A percentile compares a stretch with the other conserved stretches of the same genome.
phyloP scores from a whole-genome alignment of 1,139 yeast genomes.

The Saccharomyces pastorianus region DNA sequence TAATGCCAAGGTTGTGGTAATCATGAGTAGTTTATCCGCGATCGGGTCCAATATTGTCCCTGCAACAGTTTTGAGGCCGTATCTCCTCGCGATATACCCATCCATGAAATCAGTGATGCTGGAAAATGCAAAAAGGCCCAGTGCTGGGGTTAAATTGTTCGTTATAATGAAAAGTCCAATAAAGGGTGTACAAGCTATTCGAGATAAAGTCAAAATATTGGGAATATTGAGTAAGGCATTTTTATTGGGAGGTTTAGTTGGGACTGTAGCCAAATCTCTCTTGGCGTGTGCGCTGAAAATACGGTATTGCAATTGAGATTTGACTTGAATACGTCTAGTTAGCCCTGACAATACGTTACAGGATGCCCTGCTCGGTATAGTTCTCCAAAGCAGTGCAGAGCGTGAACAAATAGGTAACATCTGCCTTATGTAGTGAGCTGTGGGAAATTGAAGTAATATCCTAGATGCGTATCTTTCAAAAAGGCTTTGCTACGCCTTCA shows the following conservation, averaged over 20 bases:
- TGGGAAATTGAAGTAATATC: neutral
- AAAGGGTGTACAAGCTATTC: constrained; percentile 72
- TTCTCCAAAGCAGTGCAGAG: neutral
- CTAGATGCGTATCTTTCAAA: neutral
- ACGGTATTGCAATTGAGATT: neutral
- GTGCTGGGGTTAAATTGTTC: constrained; percentile 54
- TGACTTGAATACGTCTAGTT: neutral
- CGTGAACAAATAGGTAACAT: neutral
- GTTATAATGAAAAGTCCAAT: constrained; percentile 70
- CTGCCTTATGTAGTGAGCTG: neutral
- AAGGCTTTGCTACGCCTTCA: neutral
- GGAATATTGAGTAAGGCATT: constrained; percentile 68
- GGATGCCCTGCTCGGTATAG: neutral
- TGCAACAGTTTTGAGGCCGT: constrained; percentile 65
- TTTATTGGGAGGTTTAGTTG: constrained; percentile 4
- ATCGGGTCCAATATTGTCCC: constrained; percentile 92
- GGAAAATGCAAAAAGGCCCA: constrained; percentile 70
- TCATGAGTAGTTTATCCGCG: constrained; percentile 90
- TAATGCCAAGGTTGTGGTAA: constrained; percentile 71
- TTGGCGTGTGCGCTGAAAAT: neutral
- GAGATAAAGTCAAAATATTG: constrained; percentile 69
- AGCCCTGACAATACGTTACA: neutral
- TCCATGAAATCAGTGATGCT: constrained; percentile 87
- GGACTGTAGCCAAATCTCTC: neutral
- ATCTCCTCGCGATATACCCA: constrained; percentile 81